phyloP scores from a whole-genome alignment of 108 stramenopile species.

The Skeletonema marinoi region DNA sequence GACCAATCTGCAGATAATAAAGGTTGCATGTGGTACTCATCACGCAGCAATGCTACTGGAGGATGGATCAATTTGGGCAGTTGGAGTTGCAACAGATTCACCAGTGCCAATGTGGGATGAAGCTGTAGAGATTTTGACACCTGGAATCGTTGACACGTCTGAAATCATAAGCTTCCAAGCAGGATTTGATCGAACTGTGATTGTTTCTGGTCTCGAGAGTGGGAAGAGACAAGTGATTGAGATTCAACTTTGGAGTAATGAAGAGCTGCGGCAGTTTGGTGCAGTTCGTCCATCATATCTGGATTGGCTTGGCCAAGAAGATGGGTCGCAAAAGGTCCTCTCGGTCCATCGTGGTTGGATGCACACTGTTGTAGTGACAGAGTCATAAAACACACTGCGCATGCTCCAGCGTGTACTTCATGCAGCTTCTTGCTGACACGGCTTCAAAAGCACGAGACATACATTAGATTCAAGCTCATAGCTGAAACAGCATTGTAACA shows the following conservation, averaged over 20 bases:
- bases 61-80: slow-evolving; percentile 83
- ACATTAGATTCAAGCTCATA: no score
- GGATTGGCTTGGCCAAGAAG: slow-evolving; percentile 49
- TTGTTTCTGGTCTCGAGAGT: slow-evolving; percentile 54
- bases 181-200: slow-evolving; percentile 80
- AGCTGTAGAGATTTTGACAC: slow-evolving; percentile 71
- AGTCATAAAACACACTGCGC: neutral
- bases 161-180: slow-evolving; percentile 73
- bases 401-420: neutral
- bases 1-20: slow-evolving; percentile 39
- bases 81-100: slow-evolving; percentile 82
- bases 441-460: no score
- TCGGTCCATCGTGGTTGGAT: slow-evolving; percentile 85
- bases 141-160: slow-evolving; percentile 56
- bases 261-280: slow-evolving; percentile 68
- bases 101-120: slow-evolving; percentile 59
- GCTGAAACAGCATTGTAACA: no score
- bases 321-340: slow-evolving; percentile 34
- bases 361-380: slow-evolving; percentile 75
- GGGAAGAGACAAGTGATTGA: slow-evolving; percentile 62
- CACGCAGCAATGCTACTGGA: slow-evolving; percentile 83
- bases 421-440: no score
- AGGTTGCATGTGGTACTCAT: slow-evolving; percentile 82
- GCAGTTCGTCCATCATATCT: slow-evolving; percentile 76
- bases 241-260: slow-evolving; percentile 76